phyloP scores from a whole-genome alignment of 2,329 filamentous ascomycete species.

The Neodidymelliopsis sp. region DNA sequence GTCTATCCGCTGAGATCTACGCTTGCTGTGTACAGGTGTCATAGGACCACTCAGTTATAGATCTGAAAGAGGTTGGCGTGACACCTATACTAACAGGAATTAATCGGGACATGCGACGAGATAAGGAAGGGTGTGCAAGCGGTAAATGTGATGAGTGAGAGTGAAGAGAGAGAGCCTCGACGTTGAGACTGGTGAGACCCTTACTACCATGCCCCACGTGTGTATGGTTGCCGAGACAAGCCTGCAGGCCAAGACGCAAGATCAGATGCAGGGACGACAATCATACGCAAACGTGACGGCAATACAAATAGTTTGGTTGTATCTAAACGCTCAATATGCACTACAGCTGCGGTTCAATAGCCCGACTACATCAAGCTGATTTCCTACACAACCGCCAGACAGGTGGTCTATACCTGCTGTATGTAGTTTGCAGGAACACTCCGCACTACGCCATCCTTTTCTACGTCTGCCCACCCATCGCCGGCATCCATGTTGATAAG shows the following conservation, averaged over 20 bases:
- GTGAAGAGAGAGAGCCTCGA: too few relatives aligned
- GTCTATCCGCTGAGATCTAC: too few relatives aligned
- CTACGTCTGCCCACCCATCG: constrained; percentile 97
- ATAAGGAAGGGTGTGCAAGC: neutral
- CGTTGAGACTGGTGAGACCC: neutral
- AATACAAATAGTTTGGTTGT: constrained; percentile 1
- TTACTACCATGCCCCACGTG: neutral
- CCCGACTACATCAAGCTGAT: too few relatives aligned
- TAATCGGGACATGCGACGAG: neutral
- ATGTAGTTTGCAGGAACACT: constrained; percentile 96
- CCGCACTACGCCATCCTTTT: constrained; percentile 83
- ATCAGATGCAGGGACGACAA: neutral
- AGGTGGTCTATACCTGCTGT: constrained; percentile 66
- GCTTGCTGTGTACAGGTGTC: too few relatives aligned
- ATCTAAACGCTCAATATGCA: constrained; percentile 12
- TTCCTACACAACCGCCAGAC: constrained; percentile 22
- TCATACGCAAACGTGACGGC: neutral
- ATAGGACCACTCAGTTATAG: too few relatives aligned
- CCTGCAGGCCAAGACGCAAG: neutral
- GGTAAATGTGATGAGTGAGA: neutral
- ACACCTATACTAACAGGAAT: too few relatives aligned
- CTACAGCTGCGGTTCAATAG: constrained; percentile 3
- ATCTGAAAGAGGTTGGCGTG: too few relatives aligned
- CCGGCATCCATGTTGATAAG: constrained; percentile 86
- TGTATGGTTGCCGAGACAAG: constrained; percentile 1